A percentile compares a stretch with the other conserved stretches of the same genome.
These are phyloP conservation scores for Lachancea fermentati DNA, from an alignment of 805 yeast genomes.

Conservation along the genomic window DNA sequence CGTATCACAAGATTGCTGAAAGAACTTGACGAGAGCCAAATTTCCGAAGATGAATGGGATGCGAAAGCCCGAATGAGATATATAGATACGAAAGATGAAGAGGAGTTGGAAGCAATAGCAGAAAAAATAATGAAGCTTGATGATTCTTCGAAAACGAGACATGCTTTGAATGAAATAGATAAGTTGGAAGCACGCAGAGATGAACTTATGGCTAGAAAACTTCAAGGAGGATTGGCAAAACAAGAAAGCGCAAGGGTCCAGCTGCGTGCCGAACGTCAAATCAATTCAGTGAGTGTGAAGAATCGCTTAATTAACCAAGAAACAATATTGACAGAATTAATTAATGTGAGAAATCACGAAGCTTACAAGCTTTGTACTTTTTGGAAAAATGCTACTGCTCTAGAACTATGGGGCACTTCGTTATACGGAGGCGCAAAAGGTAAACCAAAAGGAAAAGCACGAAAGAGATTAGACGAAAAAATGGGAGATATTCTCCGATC, in stretches of 20 bases:
- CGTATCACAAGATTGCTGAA: no score
- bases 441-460: slow-evolving; percentile 24
- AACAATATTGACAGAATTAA: slow-evolving; percentile 21
- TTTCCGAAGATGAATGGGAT: slow-evolving; percentile 31
- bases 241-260: slow-evolving; percentile 20
- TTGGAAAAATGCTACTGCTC: slow-evolving; percentile 28
- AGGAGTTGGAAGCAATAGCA: slow-evolving; percentile 28
- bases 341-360: slow-evolving; percentile 20
- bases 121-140: slow-evolving; percentile 35
- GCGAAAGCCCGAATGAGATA: slow-evolving; percentile 5
- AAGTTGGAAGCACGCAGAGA: slow-evolving; percentile 31
- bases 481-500: slow-evolving; percentile 20
- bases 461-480: slow-evolving; percentile 30
- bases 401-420: slow-evolving; percentile 20
- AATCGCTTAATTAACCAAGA: slow-evolving; percentile 23
- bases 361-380: slow-evolving; percentile 19
- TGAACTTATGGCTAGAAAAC: slow-evolving; percentile 16
- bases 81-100: slow-evolving; percentile 13
- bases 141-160: slow-evolving; percentile 31
- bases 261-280: slow-evolving; percentile 22
- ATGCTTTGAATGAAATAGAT: slow-evolving; percentile 17
- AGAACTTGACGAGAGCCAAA: slow-evolving; percentile 35
- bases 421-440: slow-evolving; percentile 23
- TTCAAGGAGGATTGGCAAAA: slow-evolving; percentile 11
- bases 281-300: slow-evolving; percentile 14